Conservation (phyloP, 306 rosid species). For the Acmispon strigosus region DNA sequence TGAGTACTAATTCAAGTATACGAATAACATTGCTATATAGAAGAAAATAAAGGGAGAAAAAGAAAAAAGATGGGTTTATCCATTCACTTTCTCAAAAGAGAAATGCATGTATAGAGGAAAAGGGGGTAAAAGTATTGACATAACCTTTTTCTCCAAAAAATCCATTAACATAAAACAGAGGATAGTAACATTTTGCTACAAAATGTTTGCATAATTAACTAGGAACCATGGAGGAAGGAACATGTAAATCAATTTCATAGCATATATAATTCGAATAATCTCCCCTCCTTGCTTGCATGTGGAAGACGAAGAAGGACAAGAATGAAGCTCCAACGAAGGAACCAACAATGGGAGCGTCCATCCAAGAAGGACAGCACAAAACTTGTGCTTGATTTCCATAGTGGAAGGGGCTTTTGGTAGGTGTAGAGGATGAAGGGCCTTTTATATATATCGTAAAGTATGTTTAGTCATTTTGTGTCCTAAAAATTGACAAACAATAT, state of each 20-base stretch:
- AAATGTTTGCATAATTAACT: background rate
- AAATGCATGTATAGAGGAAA: background rate
- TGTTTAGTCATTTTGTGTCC: too few species aligned
- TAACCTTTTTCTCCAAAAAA: too few species aligned
- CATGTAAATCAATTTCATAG: background rate
- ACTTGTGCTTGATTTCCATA: background rate
- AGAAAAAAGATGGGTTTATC: too few species aligned
- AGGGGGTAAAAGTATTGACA: too few species aligned
- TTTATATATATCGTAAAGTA: too few species aligned
- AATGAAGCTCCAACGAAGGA: slow-evolving; percentile 7
- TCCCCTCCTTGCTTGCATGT: background rate
- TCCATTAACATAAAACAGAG: background rate
- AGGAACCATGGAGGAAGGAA: background rate
- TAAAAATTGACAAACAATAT: too few species aligned
- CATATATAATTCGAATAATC: background rate
- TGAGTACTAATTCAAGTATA: too few species aligned
- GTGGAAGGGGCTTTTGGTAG: too few species aligned
- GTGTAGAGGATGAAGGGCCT: background rate
- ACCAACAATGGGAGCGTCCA: background rate
- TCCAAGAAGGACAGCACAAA: background rate
- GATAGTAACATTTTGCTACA: background rate
- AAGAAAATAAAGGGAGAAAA: too few species aligned
- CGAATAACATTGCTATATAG: too few species aligned
- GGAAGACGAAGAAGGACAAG: background rate
- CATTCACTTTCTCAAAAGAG: background rate